Evolutionary conservation across 345 rosid genomes (phyloP), one percentile per base, ranked within the genome.

Genomic region (Syzygium oleosum): DNA sequence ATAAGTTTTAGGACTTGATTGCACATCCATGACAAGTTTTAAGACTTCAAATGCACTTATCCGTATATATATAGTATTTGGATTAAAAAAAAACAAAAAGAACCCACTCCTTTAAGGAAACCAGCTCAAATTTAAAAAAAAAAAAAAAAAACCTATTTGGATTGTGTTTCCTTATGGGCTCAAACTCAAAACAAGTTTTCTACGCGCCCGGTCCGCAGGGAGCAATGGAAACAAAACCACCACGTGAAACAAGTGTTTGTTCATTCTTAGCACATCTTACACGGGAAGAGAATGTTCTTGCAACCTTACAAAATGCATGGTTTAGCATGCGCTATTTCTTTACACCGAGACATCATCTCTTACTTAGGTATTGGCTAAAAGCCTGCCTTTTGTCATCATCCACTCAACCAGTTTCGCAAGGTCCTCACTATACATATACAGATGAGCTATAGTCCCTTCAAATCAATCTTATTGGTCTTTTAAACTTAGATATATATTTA

Each of bases 161-260:
- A 29, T 29, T 2, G 11, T 2, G 27, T 68, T 9, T 29, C 16
- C 3, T 63, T 63, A 63, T 12, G 41, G 21, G 11, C 3, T 63
- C 17, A 63, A 63, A 29, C 21, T 63, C 77, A 16, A 15, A 15
- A 63, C 11, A 29, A 14, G 15, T 16, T 29, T 14, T 29, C 7
- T 0, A 29, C 11, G 15, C 1, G 2, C 38, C 41, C 5, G 0
- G 11, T 12, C 79, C 23, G 5, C 12, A 34, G 3, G 6, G 23
- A 31, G 12, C 79, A 31, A 68, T 65, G 22, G 22, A 65, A 65
- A 29, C 78, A 43, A 65, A 65, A 29, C 78, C 78, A 4, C 79
- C 46, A 34, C 0, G 6, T 4, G 6, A 65, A 65, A 31, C 16
- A 16, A 31, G 43, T 31, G 46, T 31, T 34, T 2, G 22, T 68